A percentile compares a stretch with the other conserved stretches of the same genome.
These are phyloP conservation scores for Brettanomyces anomalus DNA, from an alignment of 805 yeast genomes.

Conservation along the genomic window DNA sequence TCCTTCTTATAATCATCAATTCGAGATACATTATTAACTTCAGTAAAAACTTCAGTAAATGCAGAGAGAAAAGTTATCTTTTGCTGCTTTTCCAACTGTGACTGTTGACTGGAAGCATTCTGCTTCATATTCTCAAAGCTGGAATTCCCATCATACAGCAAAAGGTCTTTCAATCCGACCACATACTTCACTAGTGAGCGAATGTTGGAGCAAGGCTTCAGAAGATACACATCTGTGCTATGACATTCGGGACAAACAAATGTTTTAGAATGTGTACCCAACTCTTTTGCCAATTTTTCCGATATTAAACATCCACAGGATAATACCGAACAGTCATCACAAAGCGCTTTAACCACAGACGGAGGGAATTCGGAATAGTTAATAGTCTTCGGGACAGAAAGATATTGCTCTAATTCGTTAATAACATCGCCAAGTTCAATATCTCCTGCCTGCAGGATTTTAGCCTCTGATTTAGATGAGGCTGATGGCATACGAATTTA, in stretches of 20 bases:
- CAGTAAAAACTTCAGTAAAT: slow-evolving; percentile 27
- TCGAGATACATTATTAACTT: slow-evolving; percentile 12
- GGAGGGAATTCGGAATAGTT: slow-evolving; percentile 18
- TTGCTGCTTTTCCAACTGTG: neutral
- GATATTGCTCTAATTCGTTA: slow-evolving; percentile 9
- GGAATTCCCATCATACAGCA: slow-evolving; percentile 6
- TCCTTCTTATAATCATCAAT: neutral
- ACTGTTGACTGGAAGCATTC: no score
- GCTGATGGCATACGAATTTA: no score
- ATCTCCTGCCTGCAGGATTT: neutral
- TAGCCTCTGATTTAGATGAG: neutral
- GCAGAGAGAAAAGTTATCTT: slow-evolving; percentile 25
- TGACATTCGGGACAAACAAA: slow-evolving; percentile 32
- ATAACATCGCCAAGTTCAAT: neutral
- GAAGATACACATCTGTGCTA: slow-evolving; percentile 10
- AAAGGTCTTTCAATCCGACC: slow-evolving; percentile 6
- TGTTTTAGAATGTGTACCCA: slow-evolving; percentile 11
- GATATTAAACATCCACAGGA: slow-evolving; percentile 35
- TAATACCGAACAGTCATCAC: slow-evolving; percentile 24
- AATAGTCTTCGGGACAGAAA: slow-evolving; percentile 15
- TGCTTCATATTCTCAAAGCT: neutral
- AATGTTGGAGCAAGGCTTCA: slow-evolving; percentile 28
- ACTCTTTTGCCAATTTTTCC: slow-evolving; percentile 18
- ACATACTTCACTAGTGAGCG: slow-evolving; percentile 17
- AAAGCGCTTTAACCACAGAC: slow-evolving; percentile 10